These are phyloP conservation scores for Trametes versicolor DNA, from an alignment of 1,284 basidiomycete species.

Conservation along the genomic window DNA sequence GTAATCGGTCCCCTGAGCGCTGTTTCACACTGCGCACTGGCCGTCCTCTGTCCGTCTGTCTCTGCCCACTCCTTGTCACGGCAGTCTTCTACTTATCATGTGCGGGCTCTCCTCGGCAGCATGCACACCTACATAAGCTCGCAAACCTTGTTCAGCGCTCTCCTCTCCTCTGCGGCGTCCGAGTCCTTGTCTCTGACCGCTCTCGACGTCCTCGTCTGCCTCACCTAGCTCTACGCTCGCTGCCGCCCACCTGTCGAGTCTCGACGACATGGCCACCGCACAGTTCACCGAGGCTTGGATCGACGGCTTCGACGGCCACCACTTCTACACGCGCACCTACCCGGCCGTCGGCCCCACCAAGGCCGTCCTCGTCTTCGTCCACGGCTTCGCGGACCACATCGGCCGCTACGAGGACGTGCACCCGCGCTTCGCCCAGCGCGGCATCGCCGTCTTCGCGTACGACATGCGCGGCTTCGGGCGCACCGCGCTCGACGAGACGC, in stretches of 20 bases:
- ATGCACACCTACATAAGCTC: neutral
- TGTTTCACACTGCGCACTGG: neutral
- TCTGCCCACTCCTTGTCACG: neutral
- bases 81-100: neutral
- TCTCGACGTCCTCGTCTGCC: neutral
- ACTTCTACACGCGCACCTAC: constrained; percentile 55
- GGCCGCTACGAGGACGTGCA: constrained; percentile 80
- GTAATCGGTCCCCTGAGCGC: neutral
- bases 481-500: constrained; percentile 69
- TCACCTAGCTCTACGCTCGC: neutral
- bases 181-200: neutral
- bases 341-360: constrained; percentile 52
- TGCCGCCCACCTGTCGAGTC: neutral
- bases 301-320: constrained; percentile 50
- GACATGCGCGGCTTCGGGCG: constrained; percentile 90
- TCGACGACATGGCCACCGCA: constrained; percentile 9
- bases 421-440: constrained; percentile 60
- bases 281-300: constrained; percentile 46
- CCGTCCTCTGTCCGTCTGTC: neutral
- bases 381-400: constrained; percentile 87
- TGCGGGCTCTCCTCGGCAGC: neutral
- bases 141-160: constrained; percentile 3
- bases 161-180: neutral
- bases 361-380: constrained; percentile 81
- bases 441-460: constrained; percentile 77